Conservation (phyloP, 1,284 basidiomycete genomes). For the Paramarasmius palmivorus region DNA sequence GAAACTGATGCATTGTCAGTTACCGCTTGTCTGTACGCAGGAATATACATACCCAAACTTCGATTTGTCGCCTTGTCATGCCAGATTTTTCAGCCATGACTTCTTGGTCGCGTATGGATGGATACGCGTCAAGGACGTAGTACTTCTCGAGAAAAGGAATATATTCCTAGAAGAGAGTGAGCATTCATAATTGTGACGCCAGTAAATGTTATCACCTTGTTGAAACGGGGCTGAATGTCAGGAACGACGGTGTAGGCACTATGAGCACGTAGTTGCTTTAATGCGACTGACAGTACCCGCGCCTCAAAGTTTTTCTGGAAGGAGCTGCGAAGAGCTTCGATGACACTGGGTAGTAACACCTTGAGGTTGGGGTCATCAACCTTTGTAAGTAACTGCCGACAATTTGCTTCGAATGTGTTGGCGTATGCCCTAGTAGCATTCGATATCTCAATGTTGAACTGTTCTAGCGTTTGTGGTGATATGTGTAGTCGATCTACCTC, state of each 20-base stretch:
- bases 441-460: too few species aligned
- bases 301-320: slow-evolving; percentile 4
- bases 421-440: too few species aligned
- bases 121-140: slow-evolving; percentile 53
- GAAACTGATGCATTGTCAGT: slow-evolving; percentile 10
- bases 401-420: too few species aligned
- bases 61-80: slow-evolving; percentile 55
- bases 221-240: not conserved
- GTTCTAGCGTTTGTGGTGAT: too few species aligned
- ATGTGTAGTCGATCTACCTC: too few species aligned
- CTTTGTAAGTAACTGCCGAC: too few species aligned
- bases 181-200: not conserved
- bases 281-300: not conserved
- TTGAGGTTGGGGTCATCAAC: too few species aligned
- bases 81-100: slow-evolving; percentile 41
- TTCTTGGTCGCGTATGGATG: slow-evolving; percentile 41
- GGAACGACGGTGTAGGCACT: not conserved
- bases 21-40: not conserved
- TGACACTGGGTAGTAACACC: too few species aligned
- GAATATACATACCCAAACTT: slow-evolving; percentile 50
- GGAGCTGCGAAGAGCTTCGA: too few species aligned
- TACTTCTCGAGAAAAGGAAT: slow-evolving; percentile 49
- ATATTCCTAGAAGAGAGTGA: slow-evolving; percentile 37
- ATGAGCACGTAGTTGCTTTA: too few species aligned
- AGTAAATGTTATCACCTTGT: too few species aligned